Evolutionary conservation across 495 filamentous ascomycete genomes (phyloP).

Genomic region (Acidiella bohemica): DNA sequence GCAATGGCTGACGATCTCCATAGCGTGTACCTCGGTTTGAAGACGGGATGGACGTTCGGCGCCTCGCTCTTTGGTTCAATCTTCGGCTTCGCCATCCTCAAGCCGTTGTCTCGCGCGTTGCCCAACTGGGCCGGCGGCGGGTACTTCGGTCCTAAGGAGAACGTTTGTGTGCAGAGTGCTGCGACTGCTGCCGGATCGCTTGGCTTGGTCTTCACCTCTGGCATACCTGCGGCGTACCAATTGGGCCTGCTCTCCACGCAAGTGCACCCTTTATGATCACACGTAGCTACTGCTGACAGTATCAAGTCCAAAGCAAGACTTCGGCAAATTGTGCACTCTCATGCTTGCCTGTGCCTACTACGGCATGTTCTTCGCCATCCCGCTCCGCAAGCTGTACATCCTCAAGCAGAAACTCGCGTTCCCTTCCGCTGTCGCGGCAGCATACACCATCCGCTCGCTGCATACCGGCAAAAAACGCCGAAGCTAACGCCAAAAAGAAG

Average conservation of each 20-base stretch:
- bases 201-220: conserved; percentile 9
- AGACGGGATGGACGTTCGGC: conserved; percentile 14
- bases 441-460: conserved; percentile 8
- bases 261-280: too few species aligned
- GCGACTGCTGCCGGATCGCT: conserved; percentile 11
- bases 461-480: conserved; percentile 12
- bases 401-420: conserved; percentile 12
- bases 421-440: conserved; percentile 8
- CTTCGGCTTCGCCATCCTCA: conserved; percentile 15
- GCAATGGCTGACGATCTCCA: too few species aligned
- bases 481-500: conserved; percentile 12
- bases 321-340: conserved; percentile 11
- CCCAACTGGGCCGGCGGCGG: conserved; percentile 7
- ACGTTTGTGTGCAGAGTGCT: conserved; percentile 13
- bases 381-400: conserved; percentile 12
- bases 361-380: conserved; percentile 16
- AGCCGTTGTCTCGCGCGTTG: conserved; percentile 9
- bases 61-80: conserved; percentile 13
- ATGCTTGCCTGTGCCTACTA: conserved; percentile 11
- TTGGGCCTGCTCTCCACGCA: conserved; percentile 9
- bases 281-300: too few species aligned
- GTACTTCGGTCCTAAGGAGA: conserved; percentile 14
- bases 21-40: conserved; percentile 10
- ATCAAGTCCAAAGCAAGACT: conserved; percentile 9
- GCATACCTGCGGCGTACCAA: conserved; percentile 11